A percentile compares a stretch with the other conserved stretches of the same genome.
These are phyloP conservation scores for Huntiella bhutanensis DNA, from an alignment of 2,329 filamentous ascomycete species.

Conservation along the genomic window DNA sequence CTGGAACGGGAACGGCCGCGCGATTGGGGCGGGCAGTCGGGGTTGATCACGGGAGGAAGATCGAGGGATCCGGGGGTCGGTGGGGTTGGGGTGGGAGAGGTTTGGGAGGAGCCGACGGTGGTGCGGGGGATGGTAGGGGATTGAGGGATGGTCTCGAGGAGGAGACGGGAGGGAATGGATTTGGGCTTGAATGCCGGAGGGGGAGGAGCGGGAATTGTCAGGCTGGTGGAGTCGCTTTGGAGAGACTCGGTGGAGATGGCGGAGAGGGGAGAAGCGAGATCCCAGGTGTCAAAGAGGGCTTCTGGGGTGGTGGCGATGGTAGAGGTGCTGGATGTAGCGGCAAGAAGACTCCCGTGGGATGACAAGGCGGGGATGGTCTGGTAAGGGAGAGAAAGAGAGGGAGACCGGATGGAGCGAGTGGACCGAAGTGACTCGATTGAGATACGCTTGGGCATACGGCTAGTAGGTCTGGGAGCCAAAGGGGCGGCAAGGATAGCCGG, in stretches of 20 bases:
- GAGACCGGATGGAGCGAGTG: conserved; percentile 1
- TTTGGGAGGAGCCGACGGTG: not conserved
- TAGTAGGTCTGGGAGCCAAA: conserved; percentile 10
- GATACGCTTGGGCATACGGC: conserved; percentile 8
- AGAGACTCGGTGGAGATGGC: conserved; percentile 2
- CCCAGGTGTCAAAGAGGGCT: conserved; percentile 6
- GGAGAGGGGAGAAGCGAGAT: conserved; percentile 1
- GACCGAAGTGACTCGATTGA: conserved; percentile 10
- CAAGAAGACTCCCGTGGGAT: conserved; percentile 1
- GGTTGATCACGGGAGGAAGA: conserved; percentile 8
- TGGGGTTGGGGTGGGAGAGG: not conserved
- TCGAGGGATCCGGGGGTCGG: conserved; percentile 3
- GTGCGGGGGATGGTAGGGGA: conserved; percentile 8
- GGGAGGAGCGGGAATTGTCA: not conserved
- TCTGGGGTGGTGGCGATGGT: conserved; percentile 5
- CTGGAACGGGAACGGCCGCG: conserved; percentile 6
- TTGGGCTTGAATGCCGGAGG: conserved; percentile 6
- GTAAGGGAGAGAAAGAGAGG: not conserved
- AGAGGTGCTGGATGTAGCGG: not conserved
- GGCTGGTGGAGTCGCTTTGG: conserved; percentile 3
- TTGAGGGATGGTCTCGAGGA: conserved; percentile 11
- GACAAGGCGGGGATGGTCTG: not conserved
- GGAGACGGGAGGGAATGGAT: conserved; percentile 8
- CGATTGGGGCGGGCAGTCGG: conserved; percentile 3
- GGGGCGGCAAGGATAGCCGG: conserved; percentile 5